A percentile compares a stretch with the other conserved stretches of the same genome.
These are phyloP conservation scores for Daedaleopsis sinensis DNA, from an alignment of 768 basidiomycete species.

Conservation along the genomic window DNA sequence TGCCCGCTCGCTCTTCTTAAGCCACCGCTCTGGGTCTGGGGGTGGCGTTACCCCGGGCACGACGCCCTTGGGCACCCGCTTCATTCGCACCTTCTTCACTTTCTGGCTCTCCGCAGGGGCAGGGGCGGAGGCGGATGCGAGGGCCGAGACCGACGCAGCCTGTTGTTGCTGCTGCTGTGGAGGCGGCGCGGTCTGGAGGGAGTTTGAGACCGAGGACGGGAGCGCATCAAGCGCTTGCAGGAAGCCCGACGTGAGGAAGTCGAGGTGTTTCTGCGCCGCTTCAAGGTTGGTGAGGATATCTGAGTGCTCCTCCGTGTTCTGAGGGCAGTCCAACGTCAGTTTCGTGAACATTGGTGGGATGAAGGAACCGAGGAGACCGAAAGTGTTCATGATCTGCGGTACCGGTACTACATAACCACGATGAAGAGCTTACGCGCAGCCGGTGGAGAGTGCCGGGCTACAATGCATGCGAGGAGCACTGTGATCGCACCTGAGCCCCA, in stretches of 20 bases:
- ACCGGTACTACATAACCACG: background rate
- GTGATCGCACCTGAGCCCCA: background rate
- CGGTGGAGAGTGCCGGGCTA: background rate
- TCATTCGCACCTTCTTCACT: conserved; percentile 56
- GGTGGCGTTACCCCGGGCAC: conserved; percentile 77
- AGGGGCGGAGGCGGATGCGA: conserved; percentile 15
- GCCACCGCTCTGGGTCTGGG: conserved; percentile 86
- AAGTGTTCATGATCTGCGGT: background rate
- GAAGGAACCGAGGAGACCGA: background rate
- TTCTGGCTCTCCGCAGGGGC: conserved; percentile 26
- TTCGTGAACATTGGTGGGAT: background rate
- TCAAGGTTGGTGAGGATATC: conserved; percentile 86
- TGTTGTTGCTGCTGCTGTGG: conserved; percentile 43
- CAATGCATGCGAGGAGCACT: background rate
- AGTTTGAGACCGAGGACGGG: conserved; percentile 50
- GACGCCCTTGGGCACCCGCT: conserved; percentile 76
- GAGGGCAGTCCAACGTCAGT: conserved; percentile 23
- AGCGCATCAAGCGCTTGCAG: conserved; percentile 64
- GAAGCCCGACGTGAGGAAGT: conserved; percentile 79
- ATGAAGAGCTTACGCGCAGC: background rate
- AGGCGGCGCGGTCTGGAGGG: conserved; percentile 65
- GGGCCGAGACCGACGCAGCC: conserved; percentile 30
- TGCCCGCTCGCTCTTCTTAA: conserved; percentile 83
- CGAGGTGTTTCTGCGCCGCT: conserved; percentile 80
- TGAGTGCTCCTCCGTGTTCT: conserved; percentile 87